Evolutionary conservation across 768 basidiomycete species (phyloP).

Genomic region (Clathrus columnatus): DNA sequence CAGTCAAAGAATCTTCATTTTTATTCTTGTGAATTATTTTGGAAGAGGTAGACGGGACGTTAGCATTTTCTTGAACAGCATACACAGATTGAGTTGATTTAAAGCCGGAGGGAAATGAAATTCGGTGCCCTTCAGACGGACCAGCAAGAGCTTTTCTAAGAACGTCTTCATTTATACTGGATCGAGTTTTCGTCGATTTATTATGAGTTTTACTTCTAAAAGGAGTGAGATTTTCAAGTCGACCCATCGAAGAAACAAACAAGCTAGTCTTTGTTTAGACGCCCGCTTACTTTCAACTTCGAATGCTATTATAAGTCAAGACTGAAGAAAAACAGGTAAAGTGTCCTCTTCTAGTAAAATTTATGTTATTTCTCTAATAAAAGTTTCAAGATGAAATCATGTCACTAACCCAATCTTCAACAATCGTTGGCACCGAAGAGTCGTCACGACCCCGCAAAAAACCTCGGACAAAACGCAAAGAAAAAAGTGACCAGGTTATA

Average conservation of each 20-base stretch:
- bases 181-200: background rate
- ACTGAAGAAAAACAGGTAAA: too few relatives aligned
- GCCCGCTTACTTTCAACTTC: background rate
- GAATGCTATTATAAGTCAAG: background rate
- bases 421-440: background rate
- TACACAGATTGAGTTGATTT: background rate
- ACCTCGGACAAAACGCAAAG: constrained; percentile 8
- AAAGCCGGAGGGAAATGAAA: background rate
- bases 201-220: background rate
- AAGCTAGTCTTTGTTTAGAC: background rate
- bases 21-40: background rate
- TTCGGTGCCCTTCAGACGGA: background rate
- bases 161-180: background rate
- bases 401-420: background rate
- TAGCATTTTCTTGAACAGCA: too few relatives aligned
- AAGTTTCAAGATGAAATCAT: background rate
- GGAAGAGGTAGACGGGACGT: background rate
- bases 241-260: background rate
- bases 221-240: background rate
- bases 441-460: constrained; percentile 11
- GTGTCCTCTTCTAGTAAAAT: too few relatives aligned
- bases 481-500: background rate
- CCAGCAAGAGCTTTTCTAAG: background rate
- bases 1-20: background rate
- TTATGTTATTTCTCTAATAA: background rate